Percentiles rank a stretch among this genome's conserved stretches.
Conservation (phyloP, 2,329 filamentous ascomycete genomes). For the Aspergillus phoenicis region DNA sequence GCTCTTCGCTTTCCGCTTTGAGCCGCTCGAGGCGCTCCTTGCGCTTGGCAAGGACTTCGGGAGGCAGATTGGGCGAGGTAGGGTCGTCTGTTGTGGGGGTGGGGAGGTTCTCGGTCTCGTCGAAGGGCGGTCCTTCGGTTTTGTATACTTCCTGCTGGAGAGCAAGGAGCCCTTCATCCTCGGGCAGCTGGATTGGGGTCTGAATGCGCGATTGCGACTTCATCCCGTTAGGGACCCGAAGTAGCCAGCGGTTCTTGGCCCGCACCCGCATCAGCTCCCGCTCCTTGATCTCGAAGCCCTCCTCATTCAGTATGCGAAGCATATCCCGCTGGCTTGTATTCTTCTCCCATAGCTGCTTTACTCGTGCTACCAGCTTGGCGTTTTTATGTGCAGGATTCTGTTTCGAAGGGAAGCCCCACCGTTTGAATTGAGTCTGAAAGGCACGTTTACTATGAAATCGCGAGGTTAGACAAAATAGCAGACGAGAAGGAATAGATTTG, state of each 20-base stretch:
- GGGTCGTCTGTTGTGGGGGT: constrained; percentile 22
- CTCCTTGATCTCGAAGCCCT: constrained; percentile 73
- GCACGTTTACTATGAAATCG: constrained; percentile 62
- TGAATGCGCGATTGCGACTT: constrained; percentile 45
- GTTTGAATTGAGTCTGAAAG: constrained; percentile 74
- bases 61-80: constrained; percentile 40
- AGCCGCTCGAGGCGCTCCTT: constrained; percentile 58
- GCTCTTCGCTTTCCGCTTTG: constrained; percentile 63
- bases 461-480: constrained; percentile 2
- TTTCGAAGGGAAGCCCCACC: constrained; percentile 78
- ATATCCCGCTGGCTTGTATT: constrained; percentile 75
- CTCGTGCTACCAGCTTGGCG: constrained; percentile 64
- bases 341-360: constrained; percentile 76
- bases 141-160: constrained; percentile 45
- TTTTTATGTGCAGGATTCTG: constrained; percentile 73
- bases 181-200: constrained; percentile 28
- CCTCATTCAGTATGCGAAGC: constrained; percentile 67
- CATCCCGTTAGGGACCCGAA: constrained; percentile 64
- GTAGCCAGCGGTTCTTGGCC: constrained; percentile 67
- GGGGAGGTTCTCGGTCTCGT: constrained; percentile 29
- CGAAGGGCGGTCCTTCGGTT: constrained; percentile 29
- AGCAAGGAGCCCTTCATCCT: constrained; percentile 42
- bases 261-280: constrained; percentile 71
- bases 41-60: constrained; percentile 55
- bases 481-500: too few species aligned